Conservation (phyloP, 371 early-diverging fungal species). For the Lichtheimia corymbifera region DNA sequence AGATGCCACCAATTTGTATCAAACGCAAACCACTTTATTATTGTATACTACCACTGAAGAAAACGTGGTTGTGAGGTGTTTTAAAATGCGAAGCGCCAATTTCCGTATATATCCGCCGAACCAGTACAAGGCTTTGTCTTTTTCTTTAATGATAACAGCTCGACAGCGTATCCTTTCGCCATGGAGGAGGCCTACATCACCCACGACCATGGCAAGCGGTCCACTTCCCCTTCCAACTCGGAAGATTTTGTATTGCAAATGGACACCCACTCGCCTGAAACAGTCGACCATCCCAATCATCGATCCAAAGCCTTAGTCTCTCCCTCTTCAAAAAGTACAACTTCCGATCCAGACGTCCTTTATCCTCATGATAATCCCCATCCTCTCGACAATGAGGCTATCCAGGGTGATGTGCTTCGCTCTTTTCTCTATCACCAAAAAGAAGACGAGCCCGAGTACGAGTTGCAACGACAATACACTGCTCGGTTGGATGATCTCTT, state of each 20-base stretch:
- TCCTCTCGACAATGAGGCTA: slow-evolving; percentile 11
- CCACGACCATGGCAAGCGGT: slow-evolving; percentile 11
- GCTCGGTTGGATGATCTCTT: slow-evolving; percentile 25
- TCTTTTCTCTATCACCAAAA: slow-evolving; percentile 6
- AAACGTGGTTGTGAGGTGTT: too few species aligned
- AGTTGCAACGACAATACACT: slow-evolving; percentile 15
- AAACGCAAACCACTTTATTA: too few species aligned
- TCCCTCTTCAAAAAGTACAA: background rate
- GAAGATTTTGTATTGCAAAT: slow-evolving; percentile 17
- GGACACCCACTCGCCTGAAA: background rate
- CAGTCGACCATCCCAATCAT: background rate
- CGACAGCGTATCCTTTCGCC: slow-evolving; percentile 6
- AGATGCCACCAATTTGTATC: too few species aligned
- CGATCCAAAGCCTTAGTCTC: background rate
- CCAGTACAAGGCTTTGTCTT: background rate
- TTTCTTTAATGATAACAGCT: slow-evolving; percentile 4
- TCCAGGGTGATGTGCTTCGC: slow-evolving; percentile 9
- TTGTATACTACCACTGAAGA: too few species aligned
- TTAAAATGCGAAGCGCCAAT: too few species aligned
- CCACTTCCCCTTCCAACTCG: slow-evolving; percentile 13
- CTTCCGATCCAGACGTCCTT: slow-evolving; percentile 7
- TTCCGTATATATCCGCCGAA: too few species aligned
- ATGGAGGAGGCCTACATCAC: slow-evolving; percentile 12
- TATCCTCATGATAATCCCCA: background rate
- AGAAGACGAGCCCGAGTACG: background rate